Base-by-base conservation (phyloP, 768 basidiomycete genomes). In the Exidia glandulosa region DNA sequence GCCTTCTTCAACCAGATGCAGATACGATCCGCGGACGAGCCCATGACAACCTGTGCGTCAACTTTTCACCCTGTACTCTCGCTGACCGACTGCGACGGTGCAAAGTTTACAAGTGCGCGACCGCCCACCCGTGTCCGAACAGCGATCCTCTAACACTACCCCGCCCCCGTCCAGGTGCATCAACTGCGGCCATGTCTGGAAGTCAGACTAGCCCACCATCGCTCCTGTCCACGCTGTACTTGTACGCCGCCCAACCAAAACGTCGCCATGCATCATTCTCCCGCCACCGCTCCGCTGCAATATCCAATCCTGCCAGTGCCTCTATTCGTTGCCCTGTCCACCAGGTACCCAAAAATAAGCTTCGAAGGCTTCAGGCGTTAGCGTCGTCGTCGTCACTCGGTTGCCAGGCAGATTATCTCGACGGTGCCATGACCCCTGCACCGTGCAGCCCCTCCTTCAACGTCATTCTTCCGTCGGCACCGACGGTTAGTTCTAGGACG, bases 1-100 rank as follows among this genome's bases (percentile, higher is more conserved):
- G 94, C 95, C 3, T 97, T 94, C 72, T 99, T 90, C 74, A 90
- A 94, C 69, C 94, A 97, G 75, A 76, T 98, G 14, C 96, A 99
- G 70, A 99, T 97, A 62, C 76, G 95, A 50, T 94, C 90, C 65
- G 92, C 90, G 0, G 91, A 93, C 68, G 91, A 94, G 67, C 90
- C 89, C 16, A 93, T 92, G 90, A 92, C 88, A 12, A 76, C 74
- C 25, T 76, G 75, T 77, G 66, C 66, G 74, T 57, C 16, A 56
- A 61, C n/a, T 60, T 31, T 32, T 14, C 58, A 1, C 58, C n/a
- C 33, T 63, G 54, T 34, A 32, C 29, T 65, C 63, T 6, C 69
- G 30, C 36, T 54, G 27, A 50, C 3, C 48, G 27, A 13, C 23
- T 23, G 13, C 14, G 10, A 50, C 1, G 27, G 14, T 29, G 7